These are phyloP conservation scores for Alternaria sp. DNA, from an alignment of 2,329 filamentous ascomycete genomes.

Conservation along the genomic window DNA sequence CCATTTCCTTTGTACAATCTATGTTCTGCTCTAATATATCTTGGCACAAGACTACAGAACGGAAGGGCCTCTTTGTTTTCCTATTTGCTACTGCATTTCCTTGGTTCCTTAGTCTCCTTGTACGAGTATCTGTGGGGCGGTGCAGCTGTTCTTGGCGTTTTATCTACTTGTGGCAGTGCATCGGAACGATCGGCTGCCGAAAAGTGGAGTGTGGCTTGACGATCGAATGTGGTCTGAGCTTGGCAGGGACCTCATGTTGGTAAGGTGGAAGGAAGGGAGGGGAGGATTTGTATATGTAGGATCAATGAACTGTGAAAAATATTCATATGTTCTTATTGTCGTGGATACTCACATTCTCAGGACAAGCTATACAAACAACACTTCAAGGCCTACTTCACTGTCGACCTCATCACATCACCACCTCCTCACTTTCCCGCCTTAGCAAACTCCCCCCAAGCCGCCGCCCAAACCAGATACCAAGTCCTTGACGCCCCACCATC, in stretches of 20 bases:
- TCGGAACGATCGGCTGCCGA: slow-evolving; percentile 3
- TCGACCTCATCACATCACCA: not conserved
- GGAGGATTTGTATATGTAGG: not conserved
- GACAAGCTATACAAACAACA: not conserved
- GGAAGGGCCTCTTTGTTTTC: not conserved
- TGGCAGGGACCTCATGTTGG: not conserved
- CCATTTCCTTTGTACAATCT: slow-evolving; percentile 17
- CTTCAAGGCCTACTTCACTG: no score
- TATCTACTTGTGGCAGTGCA: slow-evolving; percentile 15
- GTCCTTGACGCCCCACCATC: slow-evolving; percentile 73
- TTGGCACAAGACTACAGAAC: not conserved
- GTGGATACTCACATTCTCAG: not conserved
- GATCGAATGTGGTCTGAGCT: not conserved
- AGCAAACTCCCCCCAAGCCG: slow-evolving; percentile 30
- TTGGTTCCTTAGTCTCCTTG: slow-evolving; percentile 4
- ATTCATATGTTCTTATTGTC: fast-evolving
- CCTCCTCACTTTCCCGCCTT: not conserved
- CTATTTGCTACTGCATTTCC: not conserved
- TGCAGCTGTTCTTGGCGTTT: slow-evolving; percentile 12
- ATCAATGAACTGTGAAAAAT: not conserved
- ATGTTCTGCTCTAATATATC: not conserved
- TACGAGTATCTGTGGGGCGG: slow-evolving; percentile 12
- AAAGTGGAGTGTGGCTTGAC: slow-evolving; percentile 11
- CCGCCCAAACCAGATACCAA: slow-evolving; percentile 45
- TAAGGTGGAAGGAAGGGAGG: not conserved